phyloP scores from a whole-genome alignment of 495 filamentous ascomycete species.

The Jackrogersella multiformis region DNA sequence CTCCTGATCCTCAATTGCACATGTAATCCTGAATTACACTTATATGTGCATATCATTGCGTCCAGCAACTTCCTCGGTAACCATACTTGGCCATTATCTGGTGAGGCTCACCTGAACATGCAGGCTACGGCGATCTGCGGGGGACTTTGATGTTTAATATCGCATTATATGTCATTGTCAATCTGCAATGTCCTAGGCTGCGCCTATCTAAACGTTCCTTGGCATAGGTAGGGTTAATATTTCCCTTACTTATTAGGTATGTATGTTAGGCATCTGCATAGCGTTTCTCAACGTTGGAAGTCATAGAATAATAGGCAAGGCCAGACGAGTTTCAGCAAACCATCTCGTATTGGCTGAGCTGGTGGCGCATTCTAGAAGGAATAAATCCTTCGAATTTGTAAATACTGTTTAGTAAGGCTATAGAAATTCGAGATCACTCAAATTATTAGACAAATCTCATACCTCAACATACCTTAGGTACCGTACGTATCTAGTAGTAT shows the following conservation, averaged over 20 bases:
- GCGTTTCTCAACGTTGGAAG: background rate
- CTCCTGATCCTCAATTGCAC: slow-evolving; percentile 23
- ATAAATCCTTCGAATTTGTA: background rate
- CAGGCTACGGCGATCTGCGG: slow-evolving; percentile 12
- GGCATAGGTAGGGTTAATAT: background rate
- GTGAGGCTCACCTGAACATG: slow-evolving; percentile 20
- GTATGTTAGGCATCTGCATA: background rate
- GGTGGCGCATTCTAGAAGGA: slow-evolving; percentile 4
- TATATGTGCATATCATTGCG: background rate
- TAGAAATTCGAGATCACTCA: background rate
- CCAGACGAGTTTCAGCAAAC: background rate
- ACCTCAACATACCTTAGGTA: background rate
- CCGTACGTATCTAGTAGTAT: background rate
- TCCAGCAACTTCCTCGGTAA: background rate
- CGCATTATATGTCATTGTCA: too few species aligned
- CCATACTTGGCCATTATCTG: background rate
- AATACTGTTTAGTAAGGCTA: background rate
- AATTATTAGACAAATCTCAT: background rate
- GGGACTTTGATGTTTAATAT: background rate
- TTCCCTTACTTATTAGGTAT: slow-evolving; percentile 6
- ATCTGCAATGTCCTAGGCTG: background rate
- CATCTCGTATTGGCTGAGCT: background rate
- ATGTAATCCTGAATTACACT: slow-evolving; percentile 28
- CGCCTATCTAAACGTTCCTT: background rate
- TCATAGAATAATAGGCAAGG: slow-evolving; percentile 7